Evolutionary conservation across 345 rosid species (phyloP), one percentile per base, ranked within the genome.

Genomic region (Anacardium occidentale): DNA sequence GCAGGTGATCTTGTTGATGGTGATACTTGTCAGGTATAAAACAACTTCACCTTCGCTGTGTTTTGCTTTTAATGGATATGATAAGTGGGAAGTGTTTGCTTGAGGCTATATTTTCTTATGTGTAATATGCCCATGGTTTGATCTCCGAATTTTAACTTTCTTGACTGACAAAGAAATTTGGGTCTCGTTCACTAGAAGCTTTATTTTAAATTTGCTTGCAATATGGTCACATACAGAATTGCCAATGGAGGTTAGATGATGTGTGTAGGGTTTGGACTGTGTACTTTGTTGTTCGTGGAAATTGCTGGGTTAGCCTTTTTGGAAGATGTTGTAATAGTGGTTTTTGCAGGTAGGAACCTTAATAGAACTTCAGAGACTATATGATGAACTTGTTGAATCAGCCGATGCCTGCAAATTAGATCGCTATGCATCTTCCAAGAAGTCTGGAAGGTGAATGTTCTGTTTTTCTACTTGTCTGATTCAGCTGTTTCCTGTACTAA

Each of bases 1-100:
- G 84, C 81, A 0, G 89, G 98, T 61, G 98, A 95, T 25, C 98
- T 95, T 51, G 62, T 87, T 77, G 97, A 90, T 80, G 98, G 98
- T 62, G 99, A 95, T 79, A 67, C 66, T 55, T 90, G 94, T 77
- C 99, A 92, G 90, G 99, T 95, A 79, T 22, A 67, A 1, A 21
- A 21, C 69, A 69, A 64, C n/a, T 74, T 68, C 63, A 22, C 22
- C 53, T 15, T 47, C 40, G 18, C 42, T 29, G 6, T 75, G 44
- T 54, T 62, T 29, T 5, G 47, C 64, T 59, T 7, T 9, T 48
- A 21, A 52, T 68, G 32, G 13, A 21, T 44, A 22, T 44, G 17
- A 50, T 13, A 13, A 3, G 18, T 3, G 18, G 53, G 18, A 29
- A 29, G 14, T 13, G 1, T 37, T 50, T 2, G 53, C 6, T 9